Evolutionary conservation across 164 flowering plant genomes (phyloP).

Genomic region (Stephania cephalantha): DNA sequence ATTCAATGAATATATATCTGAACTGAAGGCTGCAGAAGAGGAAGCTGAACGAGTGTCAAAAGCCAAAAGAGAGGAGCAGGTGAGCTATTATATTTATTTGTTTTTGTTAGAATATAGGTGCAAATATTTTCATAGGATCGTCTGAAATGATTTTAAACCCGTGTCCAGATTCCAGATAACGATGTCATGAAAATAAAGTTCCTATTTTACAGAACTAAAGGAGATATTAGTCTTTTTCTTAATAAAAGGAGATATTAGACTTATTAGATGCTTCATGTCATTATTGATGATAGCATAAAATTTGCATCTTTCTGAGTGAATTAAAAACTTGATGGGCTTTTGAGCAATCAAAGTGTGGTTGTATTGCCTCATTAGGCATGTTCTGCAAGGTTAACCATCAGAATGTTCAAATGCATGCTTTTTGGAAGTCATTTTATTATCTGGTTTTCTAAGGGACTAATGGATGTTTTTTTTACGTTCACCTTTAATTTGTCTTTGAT

Average conservation of each 20-base stretch:
- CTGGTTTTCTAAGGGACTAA: not conserved
- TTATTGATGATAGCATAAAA: not conserved
- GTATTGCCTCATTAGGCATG: not conserved
- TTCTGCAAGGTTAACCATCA: not conserved
- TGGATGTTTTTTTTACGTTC: not conserved
- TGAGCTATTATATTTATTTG: slow-evolving; percentile 12
- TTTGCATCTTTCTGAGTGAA: not conserved
- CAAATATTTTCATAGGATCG: not conserved
- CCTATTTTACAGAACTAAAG: not conserved
- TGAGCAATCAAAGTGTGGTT: not conserved
- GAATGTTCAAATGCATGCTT: not conserved
- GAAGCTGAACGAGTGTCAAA: slow-evolving; percentile 53
- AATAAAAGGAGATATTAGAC: no score
- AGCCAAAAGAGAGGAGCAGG: slow-evolving; percentile 79
- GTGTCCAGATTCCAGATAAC: not conserved
- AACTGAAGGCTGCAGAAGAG: slow-evolving; percentile 57
- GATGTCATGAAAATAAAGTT: not conserved
- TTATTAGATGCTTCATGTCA: not conserved
- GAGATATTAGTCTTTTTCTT: no score
- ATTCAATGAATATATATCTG: slow-evolving; percentile 73
- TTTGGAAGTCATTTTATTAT: not conserved
- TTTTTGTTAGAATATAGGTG: not conserved
- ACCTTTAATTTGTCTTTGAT: not conserved
- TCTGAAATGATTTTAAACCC: not conserved
- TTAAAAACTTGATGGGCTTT: not conserved